Percentiles rank a stretch among this genome's conserved stretches.
phyloP scores from a whole-genome alignment of 2,329 filamentous ascomycete genomes.

The Aspergillus texensis region DNA sequence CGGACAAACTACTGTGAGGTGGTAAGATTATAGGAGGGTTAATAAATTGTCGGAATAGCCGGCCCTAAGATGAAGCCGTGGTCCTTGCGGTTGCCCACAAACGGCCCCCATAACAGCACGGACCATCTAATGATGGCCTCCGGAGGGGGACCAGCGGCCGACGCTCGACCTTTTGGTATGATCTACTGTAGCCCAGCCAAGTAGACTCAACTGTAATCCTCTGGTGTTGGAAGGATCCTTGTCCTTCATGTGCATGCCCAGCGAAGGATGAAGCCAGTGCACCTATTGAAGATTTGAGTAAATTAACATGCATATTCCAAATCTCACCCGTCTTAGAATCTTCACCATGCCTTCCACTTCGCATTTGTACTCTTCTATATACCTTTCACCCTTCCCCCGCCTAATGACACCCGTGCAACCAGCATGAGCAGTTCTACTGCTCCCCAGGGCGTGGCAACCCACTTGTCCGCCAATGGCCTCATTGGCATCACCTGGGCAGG shows the following conservation, averaged over 20 bases:
- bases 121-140: background rate
- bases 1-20: background rate
- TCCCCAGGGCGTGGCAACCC: conserved; percentile 13
- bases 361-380: background rate
- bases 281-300: background rate
- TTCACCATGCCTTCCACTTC: background rate
- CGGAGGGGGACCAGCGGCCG: background rate
- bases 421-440: conserved; percentile 2
- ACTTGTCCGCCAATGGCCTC: conserved; percentile 18
- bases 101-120: background rate
- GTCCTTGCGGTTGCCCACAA: background rate
- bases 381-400: background rate
- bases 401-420: background rate
- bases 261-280: background rate
- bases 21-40: background rate
- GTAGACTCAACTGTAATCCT: background rate
- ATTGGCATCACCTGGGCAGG: conserved; percentile 24
- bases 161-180: background rate
- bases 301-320: background rate
- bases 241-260: background rate
- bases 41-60: background rate
- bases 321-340: background rate
- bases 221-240: background rate
- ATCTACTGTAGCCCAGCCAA: background rate
- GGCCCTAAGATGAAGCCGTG: background rate